phyloP scores from a whole-genome alignment of 495 filamentous ascomycete genomes.

The Lindgomyces ingoldianus region DNA sequence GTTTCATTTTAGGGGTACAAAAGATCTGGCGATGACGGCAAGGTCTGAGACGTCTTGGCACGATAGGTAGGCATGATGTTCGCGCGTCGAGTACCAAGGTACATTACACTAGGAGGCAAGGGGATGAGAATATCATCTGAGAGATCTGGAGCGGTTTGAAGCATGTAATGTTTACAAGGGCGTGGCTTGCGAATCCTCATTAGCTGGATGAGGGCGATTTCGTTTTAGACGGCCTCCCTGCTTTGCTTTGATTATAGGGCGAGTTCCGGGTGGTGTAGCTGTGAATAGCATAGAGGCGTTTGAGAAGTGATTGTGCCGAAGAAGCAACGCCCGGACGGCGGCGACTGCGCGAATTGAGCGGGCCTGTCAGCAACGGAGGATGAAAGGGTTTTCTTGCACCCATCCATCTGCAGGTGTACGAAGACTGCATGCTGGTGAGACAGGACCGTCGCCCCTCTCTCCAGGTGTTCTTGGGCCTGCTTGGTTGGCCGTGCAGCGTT shows the following conservation, averaged over 20 bases:
- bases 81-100: no score
- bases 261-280: no score
- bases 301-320: slow-evolving; percentile 4
- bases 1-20: background rate
- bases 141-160: slow-evolving; percentile 7
- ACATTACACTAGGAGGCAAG: background rate
- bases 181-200: no score
- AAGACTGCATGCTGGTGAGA: background rate
- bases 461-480: slow-evolving; percentile 6
- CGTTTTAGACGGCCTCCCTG: no score
- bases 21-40: no score
- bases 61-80: no score
- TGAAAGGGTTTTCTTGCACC: no score
- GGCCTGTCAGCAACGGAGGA: no score
- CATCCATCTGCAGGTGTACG: background rate
- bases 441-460: no score
- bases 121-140: background rate
- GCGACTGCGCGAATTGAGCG: slow-evolving; percentile 6
- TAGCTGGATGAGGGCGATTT: no score
- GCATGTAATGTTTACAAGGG: slow-evolving; percentile 18
- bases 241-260: no score
- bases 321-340: background rate
- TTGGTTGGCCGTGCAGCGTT: background rate
- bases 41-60: no score
- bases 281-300: slow-evolving; percentile 8